These are phyloP conservation scores for Carpinus fangiana DNA, from an alignment of 306 rosid genomes.

Conservation along the genomic window DNA sequence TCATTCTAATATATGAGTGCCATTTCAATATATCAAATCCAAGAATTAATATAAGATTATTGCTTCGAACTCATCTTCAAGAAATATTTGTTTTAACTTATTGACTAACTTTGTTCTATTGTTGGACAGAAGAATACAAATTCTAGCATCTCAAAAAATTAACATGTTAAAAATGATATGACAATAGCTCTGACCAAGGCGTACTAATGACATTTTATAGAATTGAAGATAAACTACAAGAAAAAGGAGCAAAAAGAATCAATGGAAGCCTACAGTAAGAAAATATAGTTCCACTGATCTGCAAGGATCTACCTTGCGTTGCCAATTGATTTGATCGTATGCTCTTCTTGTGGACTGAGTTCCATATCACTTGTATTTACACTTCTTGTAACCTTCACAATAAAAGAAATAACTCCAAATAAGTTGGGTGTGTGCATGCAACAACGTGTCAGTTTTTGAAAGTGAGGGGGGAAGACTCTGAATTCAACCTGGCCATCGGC, in stretches of 20 bases:
- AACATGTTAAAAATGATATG: not conserved
- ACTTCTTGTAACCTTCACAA: constrained; percentile 70
- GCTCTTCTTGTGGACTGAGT: constrained; percentile 80
- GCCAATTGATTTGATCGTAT: constrained; percentile 68
- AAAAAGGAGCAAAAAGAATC: not conserved
- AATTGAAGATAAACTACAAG: not conserved
- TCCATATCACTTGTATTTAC: constrained; percentile 42
- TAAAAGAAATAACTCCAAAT: constrained; percentile 17
- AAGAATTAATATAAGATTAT: not conserved
- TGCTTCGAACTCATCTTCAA: not conserved
- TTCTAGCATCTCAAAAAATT: not conserved
- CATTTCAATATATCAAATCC: not conserved
- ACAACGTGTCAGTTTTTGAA: not conserved
- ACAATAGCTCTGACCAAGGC: not conserved
- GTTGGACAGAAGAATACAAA: not conserved
- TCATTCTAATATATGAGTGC: not conserved
- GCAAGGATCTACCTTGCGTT: constrained; percentile 63
- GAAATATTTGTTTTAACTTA: not conserved
- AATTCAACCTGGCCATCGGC: constrained; percentile 84
- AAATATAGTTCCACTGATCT: constrained; percentile 4
- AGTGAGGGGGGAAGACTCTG: not conserved
- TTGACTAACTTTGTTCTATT: not conserved
- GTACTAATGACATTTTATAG: not conserved
- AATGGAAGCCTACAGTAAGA: not conserved
- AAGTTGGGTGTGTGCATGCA: not conserved